Conservation (phyloP, 139 green algal species). For the Trebouxia sp. region DNA sequence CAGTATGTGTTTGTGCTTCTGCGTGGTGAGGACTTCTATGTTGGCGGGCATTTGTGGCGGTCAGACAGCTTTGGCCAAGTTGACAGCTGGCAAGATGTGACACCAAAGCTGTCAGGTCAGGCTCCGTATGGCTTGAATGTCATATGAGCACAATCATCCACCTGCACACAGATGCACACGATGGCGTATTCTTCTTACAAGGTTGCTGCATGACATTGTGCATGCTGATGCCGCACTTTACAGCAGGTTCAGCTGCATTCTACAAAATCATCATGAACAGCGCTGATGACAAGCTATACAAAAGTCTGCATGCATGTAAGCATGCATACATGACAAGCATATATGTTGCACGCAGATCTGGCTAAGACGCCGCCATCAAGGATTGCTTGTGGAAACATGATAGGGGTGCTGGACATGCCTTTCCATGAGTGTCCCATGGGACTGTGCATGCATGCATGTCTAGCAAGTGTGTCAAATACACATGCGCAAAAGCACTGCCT, state of each 20-base stretch:
- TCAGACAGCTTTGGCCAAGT: constrained; percentile 47
- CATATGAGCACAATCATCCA: too few species aligned
- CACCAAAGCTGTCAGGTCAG: constrained; percentile 33
- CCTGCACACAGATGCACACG: neutral
- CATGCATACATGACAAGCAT: too few species aligned
- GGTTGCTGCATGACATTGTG: neutral
- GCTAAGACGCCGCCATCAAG: too few species aligned
- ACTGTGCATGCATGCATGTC: too few species aligned
- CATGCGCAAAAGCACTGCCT: too few species aligned
- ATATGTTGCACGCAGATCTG: too few species aligned
- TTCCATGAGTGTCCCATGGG: too few species aligned
- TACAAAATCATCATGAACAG: neutral
- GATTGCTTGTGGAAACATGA: too few species aligned
- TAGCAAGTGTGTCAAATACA: too few species aligned
- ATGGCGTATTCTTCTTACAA: neutral
- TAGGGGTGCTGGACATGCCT: too few species aligned
- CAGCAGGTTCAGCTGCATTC: neutral
- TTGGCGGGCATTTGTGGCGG: constrained; percentile 50
- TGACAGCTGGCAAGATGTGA: constrained; percentile 46
- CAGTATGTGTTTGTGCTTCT: constrained; percentile 57
- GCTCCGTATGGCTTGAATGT: too few species aligned
- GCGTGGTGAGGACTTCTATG: constrained; percentile 26
- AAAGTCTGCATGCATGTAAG: too few species aligned
- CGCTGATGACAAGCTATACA: neutral
- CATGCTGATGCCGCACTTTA: neutral